These are phyloP conservation scores for Chlamydomonas incerta DNA, from an alignment of 139 green algal species.

Conservation along the genomic window DNA sequence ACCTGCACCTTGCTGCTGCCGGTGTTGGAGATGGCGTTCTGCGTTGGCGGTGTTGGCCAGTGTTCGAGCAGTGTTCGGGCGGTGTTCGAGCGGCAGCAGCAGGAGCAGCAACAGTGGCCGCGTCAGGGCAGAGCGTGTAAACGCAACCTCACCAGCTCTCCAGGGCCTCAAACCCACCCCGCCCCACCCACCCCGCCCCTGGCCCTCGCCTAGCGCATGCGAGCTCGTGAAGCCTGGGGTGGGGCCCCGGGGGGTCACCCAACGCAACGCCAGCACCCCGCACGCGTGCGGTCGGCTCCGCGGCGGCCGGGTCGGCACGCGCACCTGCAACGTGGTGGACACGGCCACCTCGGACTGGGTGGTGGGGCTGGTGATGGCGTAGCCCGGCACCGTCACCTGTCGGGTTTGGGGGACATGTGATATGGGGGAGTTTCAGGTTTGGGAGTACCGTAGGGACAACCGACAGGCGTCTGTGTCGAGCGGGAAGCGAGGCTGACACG, in stretches of 20 bases:
- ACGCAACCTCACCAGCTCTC: neutral
- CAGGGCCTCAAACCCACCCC: no score
- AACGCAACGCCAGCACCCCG: no score
- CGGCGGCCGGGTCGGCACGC: no score
- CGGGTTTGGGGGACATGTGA: no score
- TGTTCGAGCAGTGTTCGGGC: neutral
- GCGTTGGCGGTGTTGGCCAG: neutral
- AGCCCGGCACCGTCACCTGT: slow-evolving; percentile 7
- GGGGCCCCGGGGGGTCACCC: no score
- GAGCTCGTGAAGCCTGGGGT: neutral
- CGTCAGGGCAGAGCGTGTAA: neutral
- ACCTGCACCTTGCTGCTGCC: neutral
- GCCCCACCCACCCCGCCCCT: no score
- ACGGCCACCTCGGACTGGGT: neutral
- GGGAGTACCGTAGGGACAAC: no score
- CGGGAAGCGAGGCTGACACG: no score
- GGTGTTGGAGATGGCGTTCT: neutral
- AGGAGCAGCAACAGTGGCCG: neutral
- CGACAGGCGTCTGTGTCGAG: no score
- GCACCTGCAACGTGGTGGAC: slow-evolving; percentile 3
- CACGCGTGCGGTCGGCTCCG: no score
- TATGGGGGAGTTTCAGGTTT: no score
- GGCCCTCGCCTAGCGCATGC: no score
- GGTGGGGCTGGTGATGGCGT: neutral
- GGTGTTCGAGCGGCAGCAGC: neutral